These are phyloP conservation scores for Botrytis fragariae DNA, from an alignment of 2,329 filamentous ascomycete species.

Conservation along the genomic window DNA sequence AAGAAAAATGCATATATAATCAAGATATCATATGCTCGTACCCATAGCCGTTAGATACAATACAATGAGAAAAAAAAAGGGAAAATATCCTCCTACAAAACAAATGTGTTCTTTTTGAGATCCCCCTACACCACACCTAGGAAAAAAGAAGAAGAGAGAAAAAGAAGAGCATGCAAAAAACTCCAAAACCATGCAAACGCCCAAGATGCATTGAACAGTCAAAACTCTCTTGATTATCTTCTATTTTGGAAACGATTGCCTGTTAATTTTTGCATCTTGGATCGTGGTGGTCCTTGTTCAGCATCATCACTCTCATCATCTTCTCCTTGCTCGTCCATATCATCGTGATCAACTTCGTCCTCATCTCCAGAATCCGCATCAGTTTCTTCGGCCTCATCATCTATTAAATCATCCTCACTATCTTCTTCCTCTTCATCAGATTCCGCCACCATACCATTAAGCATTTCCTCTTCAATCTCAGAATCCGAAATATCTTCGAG, in stretches of 20 bases:
- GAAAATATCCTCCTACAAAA: background rate
- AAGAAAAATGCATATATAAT: background rate
- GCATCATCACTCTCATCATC: constrained; percentile 45
- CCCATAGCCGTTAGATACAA: background rate
- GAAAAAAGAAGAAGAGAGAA: background rate
- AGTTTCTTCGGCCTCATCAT: constrained; percentile 51
- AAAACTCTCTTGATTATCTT: constrained; percentile 25
- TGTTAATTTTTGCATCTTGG: constrained; percentile 33
- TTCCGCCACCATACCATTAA: constrained; percentile 47
- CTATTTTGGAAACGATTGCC: constrained; percentile 15
- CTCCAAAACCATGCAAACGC: constrained; percentile 35
- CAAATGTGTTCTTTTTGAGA: constrained; percentile 5
- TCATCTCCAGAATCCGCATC: constrained; percentile 41
- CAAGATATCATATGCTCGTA: background rate
- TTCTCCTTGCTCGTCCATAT: constrained; percentile 44
- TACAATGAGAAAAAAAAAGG: background rate
- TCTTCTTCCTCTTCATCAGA: constrained; percentile 48
- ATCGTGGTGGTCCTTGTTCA: constrained; percentile 30
- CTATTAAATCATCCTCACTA: constrained; percentile 45
- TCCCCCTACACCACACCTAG: background rate
- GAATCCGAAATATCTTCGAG: constrained; percentile 32
- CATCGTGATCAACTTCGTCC: constrained; percentile 47
- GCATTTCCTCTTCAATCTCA: constrained; percentile 40
- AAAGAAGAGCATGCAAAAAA: constrained; percentile 16
- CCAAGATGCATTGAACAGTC: constrained; percentile 7